Evolutionary conservation across 345 rosid species (phyloP).

Genomic region (Arabis hirsuta): DNA sequence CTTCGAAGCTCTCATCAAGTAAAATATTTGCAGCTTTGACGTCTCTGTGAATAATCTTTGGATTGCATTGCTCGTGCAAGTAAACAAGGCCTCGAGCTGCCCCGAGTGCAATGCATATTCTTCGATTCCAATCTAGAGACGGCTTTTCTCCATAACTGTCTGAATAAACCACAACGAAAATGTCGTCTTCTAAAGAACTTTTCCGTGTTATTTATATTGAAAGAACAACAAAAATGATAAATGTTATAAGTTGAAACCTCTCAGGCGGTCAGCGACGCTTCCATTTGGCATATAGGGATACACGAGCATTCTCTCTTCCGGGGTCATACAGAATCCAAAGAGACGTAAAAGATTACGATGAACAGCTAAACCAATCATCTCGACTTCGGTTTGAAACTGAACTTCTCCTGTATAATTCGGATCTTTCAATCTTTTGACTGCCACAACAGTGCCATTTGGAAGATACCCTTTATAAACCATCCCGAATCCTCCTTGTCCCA

Average conservation of each 20-base stretch:
- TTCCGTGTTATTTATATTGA: background rate
- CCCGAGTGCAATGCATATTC: conserved; percentile 71
- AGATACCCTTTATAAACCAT: conserved; percentile 93
- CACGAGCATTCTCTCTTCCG: conserved; percentile 82
- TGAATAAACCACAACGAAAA: conserved; percentile 19
- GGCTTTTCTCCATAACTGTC: conserved; percentile 63
- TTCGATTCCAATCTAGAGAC: conserved; percentile 78
- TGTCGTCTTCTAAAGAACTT: background rate
- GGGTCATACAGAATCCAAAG: conserved; percentile 89
- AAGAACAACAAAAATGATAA: conserved; percentile 2
- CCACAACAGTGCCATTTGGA: conserved; percentile 70
- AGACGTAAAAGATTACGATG: conserved; percentile 87
- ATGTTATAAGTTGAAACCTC: conserved; percentile 59
- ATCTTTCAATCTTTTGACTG: conserved; percentile 93
- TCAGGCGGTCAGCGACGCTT: conserved; percentile 85
- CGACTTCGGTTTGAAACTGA: conserved; percentile 97
- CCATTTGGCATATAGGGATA: conserved; percentile 99
- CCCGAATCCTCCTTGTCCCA: conserved; percentile 98
- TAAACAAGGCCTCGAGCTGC: conserved; percentile 95
- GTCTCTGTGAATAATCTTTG: conserved; percentile 92
- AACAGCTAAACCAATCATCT: conserved; percentile 95
- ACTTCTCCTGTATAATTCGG: conserved; percentile 86
- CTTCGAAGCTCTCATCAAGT: conserved; percentile 91
- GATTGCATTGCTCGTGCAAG: conserved; percentile 95
- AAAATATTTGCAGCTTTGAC: conserved; percentile 96